Percentiles rank a stretch among this genome's conserved stretches.
Conservation (phyloP, 2,329 filamentous ascomycete genomes). For the Verticillium zaregamsianum region DNA sequence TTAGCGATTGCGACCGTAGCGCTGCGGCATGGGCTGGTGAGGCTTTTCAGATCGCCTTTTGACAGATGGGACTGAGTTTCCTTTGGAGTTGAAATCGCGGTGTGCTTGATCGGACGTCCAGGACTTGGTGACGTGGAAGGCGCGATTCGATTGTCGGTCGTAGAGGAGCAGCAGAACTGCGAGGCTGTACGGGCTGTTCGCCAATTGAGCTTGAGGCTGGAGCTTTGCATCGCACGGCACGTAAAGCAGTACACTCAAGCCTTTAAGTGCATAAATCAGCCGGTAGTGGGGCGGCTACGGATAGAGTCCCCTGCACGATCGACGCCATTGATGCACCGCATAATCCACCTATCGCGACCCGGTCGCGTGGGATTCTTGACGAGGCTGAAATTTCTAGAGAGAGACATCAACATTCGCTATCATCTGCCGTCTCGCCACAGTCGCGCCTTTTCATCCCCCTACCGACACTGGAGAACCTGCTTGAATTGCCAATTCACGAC, state of each 20-base stretch:
- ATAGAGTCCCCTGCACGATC: background rate
- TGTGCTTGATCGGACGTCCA: background rate
- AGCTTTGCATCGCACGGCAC: background rate
- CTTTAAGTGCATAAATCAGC: background rate
- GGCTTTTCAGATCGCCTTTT: background rate
- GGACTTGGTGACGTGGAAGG: background rate
- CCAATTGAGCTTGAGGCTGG: background rate
- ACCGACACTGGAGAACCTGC: background rate
- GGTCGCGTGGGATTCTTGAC: slow-evolving; percentile 9
- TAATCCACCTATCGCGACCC: background rate
- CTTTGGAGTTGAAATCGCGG: background rate
- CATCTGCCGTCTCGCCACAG: background rate
- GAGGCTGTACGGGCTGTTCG: background rate
- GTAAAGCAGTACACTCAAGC: background rate
- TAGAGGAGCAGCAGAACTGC: background rate
- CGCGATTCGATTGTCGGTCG: background rate
- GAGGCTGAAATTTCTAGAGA: slow-evolving; percentile 29
- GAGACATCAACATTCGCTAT: background rate
- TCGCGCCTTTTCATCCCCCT: background rate
- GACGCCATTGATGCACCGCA: background rate
- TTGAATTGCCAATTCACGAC: background rate
- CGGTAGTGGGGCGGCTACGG: background rate
- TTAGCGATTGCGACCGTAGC: background rate
- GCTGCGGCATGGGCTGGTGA: background rate
- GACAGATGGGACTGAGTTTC: background rate